A percentile compares a stretch with the other conserved stretches of the same genome.
phyloP scores from a whole-genome alignment of 768 basidiomycete genomes.

The Lyophyllum semitale region DNA sequence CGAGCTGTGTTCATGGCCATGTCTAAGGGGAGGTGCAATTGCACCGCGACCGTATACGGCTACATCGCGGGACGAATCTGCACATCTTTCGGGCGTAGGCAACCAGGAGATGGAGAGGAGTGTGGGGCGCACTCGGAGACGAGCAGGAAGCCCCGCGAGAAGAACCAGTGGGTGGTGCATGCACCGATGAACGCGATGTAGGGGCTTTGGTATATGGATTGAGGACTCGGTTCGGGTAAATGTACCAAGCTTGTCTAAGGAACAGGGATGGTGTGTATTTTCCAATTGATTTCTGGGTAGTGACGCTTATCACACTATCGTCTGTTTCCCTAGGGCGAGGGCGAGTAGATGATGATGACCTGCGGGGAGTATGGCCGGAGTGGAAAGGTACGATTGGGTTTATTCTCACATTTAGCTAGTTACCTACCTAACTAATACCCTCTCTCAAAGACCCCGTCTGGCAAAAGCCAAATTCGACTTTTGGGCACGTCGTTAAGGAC shows the following conservation, averaged over 20 bases:
- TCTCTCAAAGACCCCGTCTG: conserved; percentile 87
- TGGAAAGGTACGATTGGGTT: too few relatives aligned
- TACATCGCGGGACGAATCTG: conserved; percentile 92
- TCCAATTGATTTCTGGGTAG: neutral
- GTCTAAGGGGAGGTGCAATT: conserved; percentile 85
- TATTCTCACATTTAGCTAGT: too few relatives aligned
- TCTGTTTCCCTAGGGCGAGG: conserved; percentile 82
- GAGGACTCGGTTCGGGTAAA: conserved; percentile 99
- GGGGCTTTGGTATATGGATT: conserved; percentile 96
- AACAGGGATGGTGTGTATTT: conserved; percentile 53
- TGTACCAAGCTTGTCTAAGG: conserved; percentile 93
- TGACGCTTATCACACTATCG: conserved; percentile 1
- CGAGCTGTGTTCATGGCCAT: conserved; percentile 75
- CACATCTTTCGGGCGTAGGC: conserved; percentile 92
- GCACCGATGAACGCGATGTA: conserved; percentile 99
- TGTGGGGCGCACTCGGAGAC: conserved; percentile 87
- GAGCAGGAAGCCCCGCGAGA: conserved; percentile 89
- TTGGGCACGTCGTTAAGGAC: conserved; percentile 80
- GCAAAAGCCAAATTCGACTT: conserved; percentile 78
- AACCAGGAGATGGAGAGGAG: conserved; percentile 76
- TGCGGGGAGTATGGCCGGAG: conserved; percentile 86
- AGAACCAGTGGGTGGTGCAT: conserved; percentile 88
- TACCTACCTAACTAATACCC: too few relatives aligned
- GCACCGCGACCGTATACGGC: conserved; percentile 90
- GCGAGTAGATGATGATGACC: conserved; percentile 97